Percentiles rank a stretch among this genome's conserved stretches.
These are phyloP conservation scores for Ceratocystis eucalypticola DNA, from an alignment of 2,329 filamentous ascomycete genomes.

Conservation along the genomic window DNA sequence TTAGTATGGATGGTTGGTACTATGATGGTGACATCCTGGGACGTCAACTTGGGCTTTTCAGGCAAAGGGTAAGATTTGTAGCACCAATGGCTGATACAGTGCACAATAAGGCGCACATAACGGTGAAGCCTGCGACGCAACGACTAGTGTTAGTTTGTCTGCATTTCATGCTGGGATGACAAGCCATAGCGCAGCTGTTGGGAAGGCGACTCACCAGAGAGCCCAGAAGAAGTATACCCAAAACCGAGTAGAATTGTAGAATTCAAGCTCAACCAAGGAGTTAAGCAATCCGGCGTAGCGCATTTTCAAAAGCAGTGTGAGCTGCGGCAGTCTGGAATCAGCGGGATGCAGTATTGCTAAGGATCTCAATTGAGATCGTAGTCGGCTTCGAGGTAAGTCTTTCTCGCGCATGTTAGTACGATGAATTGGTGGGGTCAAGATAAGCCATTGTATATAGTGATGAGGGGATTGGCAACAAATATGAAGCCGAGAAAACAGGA, in stretches of 20 bases:
- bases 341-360: background rate
- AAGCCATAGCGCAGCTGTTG: background rate
- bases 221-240: conserved; percentile 33
- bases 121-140: conserved; percentile 56
- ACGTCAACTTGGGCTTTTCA: conserved; percentile 63
- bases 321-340: background rate
- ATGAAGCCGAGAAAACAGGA: background rate
- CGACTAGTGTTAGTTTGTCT: background rate
- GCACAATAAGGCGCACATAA: conserved; percentile 73
- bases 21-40: conserved; percentile 81
- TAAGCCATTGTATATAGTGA: background rate
- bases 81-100: conserved; percentile 71
- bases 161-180: too few species aligned
- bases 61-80: conserved; percentile 78
- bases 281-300: conserved; percentile 20
- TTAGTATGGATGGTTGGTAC: conserved; percentile 84
- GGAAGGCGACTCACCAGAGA: conserved; percentile 25
- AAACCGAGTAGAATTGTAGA: conserved; percentile 34
- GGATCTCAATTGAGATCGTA: background rate
- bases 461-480: background rate
- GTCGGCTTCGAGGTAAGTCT: background rate
- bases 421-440: background rate
- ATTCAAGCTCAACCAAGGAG: conserved; percentile 25
- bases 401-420: background rate
- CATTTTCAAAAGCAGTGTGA: conserved; percentile 6